phyloP scores from a whole-genome alignment of 2,329 filamentous ascomycete species.

The Trichoderma citrinoviride region DNA sequence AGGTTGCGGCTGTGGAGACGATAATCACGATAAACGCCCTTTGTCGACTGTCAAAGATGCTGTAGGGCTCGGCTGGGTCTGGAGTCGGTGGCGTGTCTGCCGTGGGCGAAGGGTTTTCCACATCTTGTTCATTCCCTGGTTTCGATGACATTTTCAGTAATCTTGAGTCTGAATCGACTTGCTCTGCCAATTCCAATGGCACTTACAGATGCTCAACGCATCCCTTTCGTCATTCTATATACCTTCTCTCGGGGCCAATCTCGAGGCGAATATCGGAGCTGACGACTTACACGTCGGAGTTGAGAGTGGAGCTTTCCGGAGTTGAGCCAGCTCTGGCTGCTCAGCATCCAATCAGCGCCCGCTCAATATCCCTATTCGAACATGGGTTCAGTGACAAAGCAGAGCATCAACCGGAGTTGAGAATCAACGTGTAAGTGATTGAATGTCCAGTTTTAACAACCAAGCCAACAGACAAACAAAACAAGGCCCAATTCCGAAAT shows the following conservation, averaged over 20 bases:
- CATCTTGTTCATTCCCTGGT: not conserved
- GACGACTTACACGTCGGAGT: not conserved
- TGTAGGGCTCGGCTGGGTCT: conserved; percentile 39
- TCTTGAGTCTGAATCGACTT: not conserved
- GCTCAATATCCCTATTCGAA: not conserved
- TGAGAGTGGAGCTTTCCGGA: conserved; percentile 5
- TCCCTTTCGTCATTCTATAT: not conserved
- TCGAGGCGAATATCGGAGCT: not conserved
- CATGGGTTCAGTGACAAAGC: not conserved
- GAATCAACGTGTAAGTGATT: not conserved
- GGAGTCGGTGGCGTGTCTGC: not conserved
- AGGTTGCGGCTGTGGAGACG: conserved; percentile 51
- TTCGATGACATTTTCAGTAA: not conserved
- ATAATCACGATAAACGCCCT: conserved; percentile 47
- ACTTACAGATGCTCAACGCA: not conserved
- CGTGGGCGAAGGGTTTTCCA: not conserved
- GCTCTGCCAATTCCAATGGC: not conserved
- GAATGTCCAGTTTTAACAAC: not conserved
- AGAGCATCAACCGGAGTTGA: conserved; percentile 1
- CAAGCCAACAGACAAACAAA: not conserved
- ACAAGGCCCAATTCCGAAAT: not conserved
- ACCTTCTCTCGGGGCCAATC: not conserved
- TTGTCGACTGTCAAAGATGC: conserved; percentile 50
- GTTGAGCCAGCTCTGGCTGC: not conserved
- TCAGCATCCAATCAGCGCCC: not conserved